A percentile compares a stretch with the other conserved stretches of the same genome.
Evolutionary conservation across 2,329 filamentous ascomycete species (phyloP).

Genomic region (Arthrobotrys musiformis): DNA sequence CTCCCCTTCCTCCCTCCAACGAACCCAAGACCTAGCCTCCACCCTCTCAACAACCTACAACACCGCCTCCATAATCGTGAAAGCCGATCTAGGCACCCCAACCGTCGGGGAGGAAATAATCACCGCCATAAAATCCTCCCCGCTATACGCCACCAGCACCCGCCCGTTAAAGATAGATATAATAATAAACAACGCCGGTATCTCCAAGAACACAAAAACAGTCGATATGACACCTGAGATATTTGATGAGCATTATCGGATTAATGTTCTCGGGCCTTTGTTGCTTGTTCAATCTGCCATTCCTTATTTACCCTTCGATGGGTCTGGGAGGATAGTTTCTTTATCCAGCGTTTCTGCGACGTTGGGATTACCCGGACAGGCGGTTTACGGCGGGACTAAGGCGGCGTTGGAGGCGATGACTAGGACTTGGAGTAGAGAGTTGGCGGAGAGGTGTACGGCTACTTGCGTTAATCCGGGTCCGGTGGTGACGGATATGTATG

Average conservation of each 20-base stretch:
- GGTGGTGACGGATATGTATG: conserved; percentile 75
- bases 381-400: conserved; percentile 65
- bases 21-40: conserved; percentile 68
- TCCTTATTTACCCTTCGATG: conserved; percentile 76
- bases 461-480: conserved; percentile 75
- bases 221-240: conserved; percentile 72
- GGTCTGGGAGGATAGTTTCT: conserved; percentile 73
- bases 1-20: conserved; percentile 69
- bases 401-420: conserved; percentile 76
- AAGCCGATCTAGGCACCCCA: conserved; percentile 73
- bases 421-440: conserved; percentile 73
- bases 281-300: conserved; percentile 78
- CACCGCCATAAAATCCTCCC: conserved; percentile 65
- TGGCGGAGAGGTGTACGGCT: conserved; percentile 72
- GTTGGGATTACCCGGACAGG: conserved; percentile 64
- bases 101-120: conserved; percentile 31
- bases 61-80: conserved; percentile 72
- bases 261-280: conserved; percentile 85
- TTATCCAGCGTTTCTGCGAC: conserved; percentile 70
- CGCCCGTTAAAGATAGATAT: conserved; percentile 76
- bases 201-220: conserved; percentile 73
- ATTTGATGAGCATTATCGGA: conserved; percentile 77
- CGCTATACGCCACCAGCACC: conserved; percentile 63
- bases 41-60: conserved; percentile 70
- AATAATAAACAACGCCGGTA: conserved; percentile 87